Evolutionary conservation across 495 filamentous ascomycete genomes (phyloP).

Genomic region (Pseudomonodictys pantanalensis): DNA sequence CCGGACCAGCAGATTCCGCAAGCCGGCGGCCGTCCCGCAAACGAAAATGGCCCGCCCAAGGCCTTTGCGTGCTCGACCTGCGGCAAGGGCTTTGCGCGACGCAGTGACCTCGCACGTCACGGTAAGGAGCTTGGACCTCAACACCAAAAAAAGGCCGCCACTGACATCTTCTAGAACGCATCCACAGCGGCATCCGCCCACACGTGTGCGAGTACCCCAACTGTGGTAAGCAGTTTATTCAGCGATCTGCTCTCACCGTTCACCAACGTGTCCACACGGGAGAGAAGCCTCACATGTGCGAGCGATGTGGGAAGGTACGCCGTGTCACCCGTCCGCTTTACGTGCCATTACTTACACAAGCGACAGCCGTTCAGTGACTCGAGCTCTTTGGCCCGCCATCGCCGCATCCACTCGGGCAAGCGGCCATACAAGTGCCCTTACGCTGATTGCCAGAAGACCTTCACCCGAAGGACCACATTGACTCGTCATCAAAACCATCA

Average conservation of each 20-base stretch:
- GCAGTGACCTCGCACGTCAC: constrained; percentile 92
- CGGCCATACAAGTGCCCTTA: constrained; percentile 97
- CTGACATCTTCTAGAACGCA: constrained; percentile 68
- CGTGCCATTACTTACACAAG: not conserved
- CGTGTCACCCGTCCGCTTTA: constrained; percentile 13
- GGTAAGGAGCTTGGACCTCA: constrained; percentile 53
- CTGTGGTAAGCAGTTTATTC: constrained; percentile 95
- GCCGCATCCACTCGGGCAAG: constrained; percentile 93
- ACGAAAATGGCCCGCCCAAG: constrained; percentile 59
- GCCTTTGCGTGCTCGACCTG: constrained; percentile 90
- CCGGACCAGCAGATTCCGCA: constrained; percentile 40
- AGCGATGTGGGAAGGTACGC: constrained; percentile 96
- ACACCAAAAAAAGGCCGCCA: not conserved
- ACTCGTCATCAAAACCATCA: constrained; percentile 96
- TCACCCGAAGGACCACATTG: constrained; percentile 89
- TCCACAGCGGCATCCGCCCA: constrained; percentile 87
- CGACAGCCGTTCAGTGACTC: constrained; percentile 95
- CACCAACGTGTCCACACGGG: constrained; percentile 94
- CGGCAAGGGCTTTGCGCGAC: constrained; percentile 85
- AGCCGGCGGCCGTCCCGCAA: constrained; percentile 40
- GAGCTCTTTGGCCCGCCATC: constrained; percentile 88
- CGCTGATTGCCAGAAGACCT: constrained; percentile 97
- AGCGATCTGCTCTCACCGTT: constrained; percentile 94
- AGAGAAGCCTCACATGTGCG: constrained; percentile 97
- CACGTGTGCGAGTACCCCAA: constrained; percentile 89